A percentile compares a stretch with the other conserved stretches of the same genome.
phyloP scores from a whole-genome alignment of 1,139 yeast species.

The Debaryomyces nepalensis region DNA sequence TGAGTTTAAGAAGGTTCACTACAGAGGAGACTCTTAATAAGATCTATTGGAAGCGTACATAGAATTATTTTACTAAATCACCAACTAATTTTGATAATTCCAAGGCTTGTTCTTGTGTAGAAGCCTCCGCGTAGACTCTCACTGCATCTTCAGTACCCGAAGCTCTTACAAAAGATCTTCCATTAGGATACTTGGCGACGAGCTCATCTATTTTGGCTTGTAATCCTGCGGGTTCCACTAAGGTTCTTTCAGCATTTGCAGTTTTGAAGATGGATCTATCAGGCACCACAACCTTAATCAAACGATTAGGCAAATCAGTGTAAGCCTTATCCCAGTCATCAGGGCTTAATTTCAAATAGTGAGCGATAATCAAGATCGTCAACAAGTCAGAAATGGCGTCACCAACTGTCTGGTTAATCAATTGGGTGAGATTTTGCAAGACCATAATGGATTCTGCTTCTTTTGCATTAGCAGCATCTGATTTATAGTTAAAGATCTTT shows the following conservation, averaged over 20 bases:
- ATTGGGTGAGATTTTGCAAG: constrained; percentile 60
- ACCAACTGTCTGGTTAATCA: constrained; percentile 96
- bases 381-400: constrained; percentile 92
- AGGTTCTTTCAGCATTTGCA: constrained; percentile 86
- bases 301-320: constrained; percentile 82
- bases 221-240: constrained; percentile 76
- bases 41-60: background rate
- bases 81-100: constrained; percentile 39
- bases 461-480: constrained; percentile 24
- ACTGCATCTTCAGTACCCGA: constrained; percentile 99
- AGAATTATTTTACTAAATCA: constrained; percentile 30
- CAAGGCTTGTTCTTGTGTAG: constrained; percentile 40
- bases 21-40: constrained; percentile 17
- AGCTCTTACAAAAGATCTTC: constrained; percentile 93
- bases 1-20: constrained; percentile 62
- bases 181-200: constrained; percentile 61
- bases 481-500: constrained; percentile 31
- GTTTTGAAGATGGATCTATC: constrained; percentile 83
- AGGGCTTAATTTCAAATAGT: constrained; percentile 60
- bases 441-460: constrained; percentile 52
- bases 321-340: constrained; percentile 77
- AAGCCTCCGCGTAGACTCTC: constrained; percentile 92
- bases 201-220: constrained; percentile 72
- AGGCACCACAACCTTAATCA: constrained; percentile 79
- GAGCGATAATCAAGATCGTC: constrained; percentile 69